These are phyloP conservation scores for Tolypocladium paradoxum DNA, from an alignment of 2,329 filamentous ascomycete genomes.

Conservation along the genomic window DNA sequence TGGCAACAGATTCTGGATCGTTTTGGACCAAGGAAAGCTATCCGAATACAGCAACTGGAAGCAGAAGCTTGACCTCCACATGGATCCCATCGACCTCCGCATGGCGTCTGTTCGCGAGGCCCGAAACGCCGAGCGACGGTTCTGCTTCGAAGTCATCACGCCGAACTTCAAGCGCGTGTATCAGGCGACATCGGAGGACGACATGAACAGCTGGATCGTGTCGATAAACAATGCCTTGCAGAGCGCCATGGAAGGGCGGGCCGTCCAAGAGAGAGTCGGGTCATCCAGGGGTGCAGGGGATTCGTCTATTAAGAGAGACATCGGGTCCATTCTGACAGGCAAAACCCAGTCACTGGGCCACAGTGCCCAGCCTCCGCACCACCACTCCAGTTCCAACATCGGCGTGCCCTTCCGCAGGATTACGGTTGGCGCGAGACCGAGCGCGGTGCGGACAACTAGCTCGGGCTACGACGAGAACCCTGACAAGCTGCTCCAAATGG, in stretches of 20 bases:
- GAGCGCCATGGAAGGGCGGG: conserved; percentile 81
- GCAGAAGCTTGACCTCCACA: conserved; percentile 89
- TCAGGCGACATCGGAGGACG: conserved; percentile 93
- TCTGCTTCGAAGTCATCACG: conserved; percentile 98
- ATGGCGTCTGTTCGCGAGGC: conserved; percentile 97
- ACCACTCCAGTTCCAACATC: conserved; percentile 30
- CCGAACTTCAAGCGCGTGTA: conserved; percentile 94
- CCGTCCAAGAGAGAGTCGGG: conserved; percentile 42
- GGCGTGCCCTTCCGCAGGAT: conserved; percentile 68
- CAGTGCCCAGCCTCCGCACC: conserved; percentile 39
- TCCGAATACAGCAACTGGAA: conserved; percentile 99
- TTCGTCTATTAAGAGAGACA: conserved; percentile 64
- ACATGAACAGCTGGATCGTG: conserved; percentile 94
- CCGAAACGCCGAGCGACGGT: conserved; percentile 83
- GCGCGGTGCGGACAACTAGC: conserved; percentile 56
- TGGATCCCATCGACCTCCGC: conserved; percentile 93
- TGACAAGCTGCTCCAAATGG: conserved; percentile 73
- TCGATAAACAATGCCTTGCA: conserved; percentile 97
- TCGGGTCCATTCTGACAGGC: conserved; percentile 84
- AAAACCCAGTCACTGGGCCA: conserved; percentile 67
- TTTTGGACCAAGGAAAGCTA: conserved; percentile 89
- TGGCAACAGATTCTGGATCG: conserved; percentile 79
- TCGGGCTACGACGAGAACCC: conserved; percentile 72
- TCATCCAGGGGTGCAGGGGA: conserved; percentile 28
- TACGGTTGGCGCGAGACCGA: conserved; percentile 81